Conservation (phyloP, 2,329 filamentous ascomycete genomes). For the Remersonia thermophila region DNA sequence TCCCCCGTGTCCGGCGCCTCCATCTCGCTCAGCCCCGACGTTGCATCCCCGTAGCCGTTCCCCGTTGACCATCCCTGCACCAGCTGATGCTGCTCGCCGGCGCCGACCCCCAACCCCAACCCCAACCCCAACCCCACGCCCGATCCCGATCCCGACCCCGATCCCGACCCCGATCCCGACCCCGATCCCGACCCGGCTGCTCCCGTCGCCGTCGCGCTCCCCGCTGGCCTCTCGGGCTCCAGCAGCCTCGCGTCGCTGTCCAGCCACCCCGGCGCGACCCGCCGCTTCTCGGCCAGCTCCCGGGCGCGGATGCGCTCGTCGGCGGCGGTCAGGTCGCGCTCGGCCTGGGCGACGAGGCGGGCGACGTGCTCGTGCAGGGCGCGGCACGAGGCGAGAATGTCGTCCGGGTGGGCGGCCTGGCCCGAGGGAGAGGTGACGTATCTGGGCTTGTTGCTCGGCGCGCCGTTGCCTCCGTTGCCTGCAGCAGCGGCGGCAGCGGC, state of each 20-base stretch:
- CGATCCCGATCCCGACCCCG: no score
- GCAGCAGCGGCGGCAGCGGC: no score
- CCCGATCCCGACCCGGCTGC: slow-evolving; percentile 6
- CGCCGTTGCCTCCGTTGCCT: slow-evolving; percentile 15
- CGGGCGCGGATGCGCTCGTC: slow-evolving; percentile 52
- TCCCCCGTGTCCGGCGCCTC: slow-evolving; percentile 36
- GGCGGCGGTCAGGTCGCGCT: slow-evolving; percentile 54
- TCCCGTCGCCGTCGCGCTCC: slow-evolving; percentile 4
- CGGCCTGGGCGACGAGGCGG: slow-evolving; percentile 55
- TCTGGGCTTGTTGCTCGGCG: slow-evolving; percentile 37
- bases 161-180: no score
- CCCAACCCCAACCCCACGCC: no score
- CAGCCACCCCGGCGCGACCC: slow-evolving; percentile 69
- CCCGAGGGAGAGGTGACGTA: slow-evolving; percentile 72
- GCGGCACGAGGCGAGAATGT: slow-evolving; percentile 71
- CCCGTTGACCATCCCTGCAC: slow-evolving; percentile 18
- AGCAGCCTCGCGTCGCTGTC: slow-evolving; percentile 60
- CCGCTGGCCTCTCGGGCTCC: slow-evolving; percentile 45
- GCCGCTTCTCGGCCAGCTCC: slow-evolving; percentile 67
- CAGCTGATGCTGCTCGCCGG: slow-evolving; percentile 36
- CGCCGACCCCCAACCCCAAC: slow-evolving; percentile 21
- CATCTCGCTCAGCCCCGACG: slow-evolving; percentile 27
- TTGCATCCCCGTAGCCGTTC: slow-evolving; percentile 10
- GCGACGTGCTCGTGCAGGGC: slow-evolving; percentile 66
- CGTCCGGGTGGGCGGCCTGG: slow-evolving; percentile 73